These are phyloP conservation scores for Neurospora sp. DNA, from an alignment of 495 filamentous ascomycete species.

Conservation along the genomic window DNA sequence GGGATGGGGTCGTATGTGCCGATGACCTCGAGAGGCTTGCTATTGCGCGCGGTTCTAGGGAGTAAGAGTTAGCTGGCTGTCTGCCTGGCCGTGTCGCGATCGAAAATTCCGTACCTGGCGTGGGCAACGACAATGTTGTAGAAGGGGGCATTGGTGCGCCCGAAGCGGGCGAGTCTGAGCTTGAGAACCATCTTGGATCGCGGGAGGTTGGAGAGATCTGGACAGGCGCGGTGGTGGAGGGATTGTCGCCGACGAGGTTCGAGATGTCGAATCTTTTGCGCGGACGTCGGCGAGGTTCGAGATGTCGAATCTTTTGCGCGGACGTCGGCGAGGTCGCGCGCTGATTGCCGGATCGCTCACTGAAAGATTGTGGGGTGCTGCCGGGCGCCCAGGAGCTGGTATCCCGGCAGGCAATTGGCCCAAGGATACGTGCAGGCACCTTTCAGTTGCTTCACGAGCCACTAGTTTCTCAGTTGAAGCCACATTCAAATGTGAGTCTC, in stretches of 20 bases:
- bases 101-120: slow-evolving; percentile 58
- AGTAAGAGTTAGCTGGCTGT: slow-evolving; percentile 4
- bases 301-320: background rate
- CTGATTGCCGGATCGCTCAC: background rate
- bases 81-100: background rate
- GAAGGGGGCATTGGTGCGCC: slow-evolving; percentile 71
- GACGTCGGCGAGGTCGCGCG: background rate
- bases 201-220: background rate
- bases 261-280: background rate
- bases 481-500: background rate
- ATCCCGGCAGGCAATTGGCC: background rate
- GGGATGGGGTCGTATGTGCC: slow-evolving; percentile 92
- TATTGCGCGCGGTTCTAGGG: slow-evolving; percentile 64
- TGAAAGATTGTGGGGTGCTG: background rate
- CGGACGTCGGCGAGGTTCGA: background rate
- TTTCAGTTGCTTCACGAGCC: no score
- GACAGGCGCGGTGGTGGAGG: background rate
- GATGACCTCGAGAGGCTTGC: slow-evolving; percentile 85
- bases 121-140: slow-evolving; percentile 97
- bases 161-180: slow-evolving; percentile 90
- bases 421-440: no score
- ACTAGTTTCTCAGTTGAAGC: no score
- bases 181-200: slow-evolving; percentile 69
- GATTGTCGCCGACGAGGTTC: background rate
- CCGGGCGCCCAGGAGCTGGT: background rate